These are phyloP conservation scores for Russula emetica DNA, from an alignment of 768 basidiomycete species.

Conservation along the genomic window DNA sequence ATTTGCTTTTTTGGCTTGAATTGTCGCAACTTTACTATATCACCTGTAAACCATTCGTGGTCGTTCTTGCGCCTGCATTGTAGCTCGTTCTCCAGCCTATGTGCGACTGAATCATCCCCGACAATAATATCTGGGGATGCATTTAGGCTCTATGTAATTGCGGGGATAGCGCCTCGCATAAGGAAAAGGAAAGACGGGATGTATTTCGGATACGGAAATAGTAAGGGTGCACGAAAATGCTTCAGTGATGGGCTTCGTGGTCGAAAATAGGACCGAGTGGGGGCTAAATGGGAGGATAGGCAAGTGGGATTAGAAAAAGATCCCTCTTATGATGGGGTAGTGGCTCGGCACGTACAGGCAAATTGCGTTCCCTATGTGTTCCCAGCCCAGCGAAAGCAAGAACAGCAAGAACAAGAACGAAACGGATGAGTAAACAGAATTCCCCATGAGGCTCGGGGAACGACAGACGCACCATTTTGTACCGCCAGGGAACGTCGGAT, in stretches of 20 bases:
- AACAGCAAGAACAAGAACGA: not conserved
- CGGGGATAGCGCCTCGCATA: not conserved
- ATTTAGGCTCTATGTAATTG: not conserved
- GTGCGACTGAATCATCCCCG: not conserved
- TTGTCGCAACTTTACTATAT: conserved; percentile 7
- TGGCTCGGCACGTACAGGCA: conserved; percentile 51
- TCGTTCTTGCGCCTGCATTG: conserved; percentile 3
- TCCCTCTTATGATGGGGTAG: not conserved
- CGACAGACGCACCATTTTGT: conserved; percentile 83
- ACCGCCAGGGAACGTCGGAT: conserved; percentile 78
- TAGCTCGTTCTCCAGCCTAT: not conserved
- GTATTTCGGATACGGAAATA: not conserved
- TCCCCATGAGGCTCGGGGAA: not conserved
- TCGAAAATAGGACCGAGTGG: conserved; percentile 27
- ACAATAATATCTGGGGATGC: not conserved
- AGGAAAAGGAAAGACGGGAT: not conserved
- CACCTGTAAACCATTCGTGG: conserved; percentile 1
- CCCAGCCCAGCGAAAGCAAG: not conserved
- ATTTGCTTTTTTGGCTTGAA: conserved; percentile 11
- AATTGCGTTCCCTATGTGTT: conserved; percentile 67
- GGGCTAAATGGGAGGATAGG: conserved; percentile 9
- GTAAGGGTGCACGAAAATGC: not conserved
- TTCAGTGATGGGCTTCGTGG: conserved; percentile 21
- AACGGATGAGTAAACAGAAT: conserved; percentile 12
- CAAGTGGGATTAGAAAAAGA: not conserved